Conservation (phyloP, 257 asterid genomes). For the Mitragyna speciosa region DNA sequence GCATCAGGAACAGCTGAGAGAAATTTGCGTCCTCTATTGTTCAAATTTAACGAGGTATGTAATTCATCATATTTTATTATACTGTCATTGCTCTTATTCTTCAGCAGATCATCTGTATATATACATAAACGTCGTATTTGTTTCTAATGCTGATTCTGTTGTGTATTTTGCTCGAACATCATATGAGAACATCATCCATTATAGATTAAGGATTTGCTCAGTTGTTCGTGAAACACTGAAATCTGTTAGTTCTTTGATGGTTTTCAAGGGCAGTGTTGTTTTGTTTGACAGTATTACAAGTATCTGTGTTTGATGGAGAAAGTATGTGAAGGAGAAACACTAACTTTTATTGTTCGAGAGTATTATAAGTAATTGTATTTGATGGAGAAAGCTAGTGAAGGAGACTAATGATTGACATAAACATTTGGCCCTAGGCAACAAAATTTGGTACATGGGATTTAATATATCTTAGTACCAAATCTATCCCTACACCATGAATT, state of each 20-base stretch:
- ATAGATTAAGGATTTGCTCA: neutral
- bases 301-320: neutral
- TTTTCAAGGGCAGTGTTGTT: neutral
- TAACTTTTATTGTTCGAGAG: neutral
- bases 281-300: neutral
- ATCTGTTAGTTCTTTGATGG: neutral
- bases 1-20: slow-evolving; percentile 50
- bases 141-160: neutral
- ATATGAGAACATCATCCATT: neutral
- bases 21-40: slow-evolving; percentile 72
- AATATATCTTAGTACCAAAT: neutral
- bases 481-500: neutral
- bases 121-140: neutral
- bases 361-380: neutral
- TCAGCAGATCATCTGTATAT: neutral
- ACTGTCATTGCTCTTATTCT: neutral
- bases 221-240: neutral
- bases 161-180: neutral
- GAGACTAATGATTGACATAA: too few species aligned
- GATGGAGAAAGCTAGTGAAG: neutral
- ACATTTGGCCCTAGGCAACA: neutral
- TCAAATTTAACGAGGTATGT: slow-evolving; percentile 82
- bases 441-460: neutral
- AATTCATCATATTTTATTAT: neutral
- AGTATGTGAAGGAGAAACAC: neutral